Evolutionary conservation across 495 filamentous ascomycete species (phyloP).

Genomic region (Rostrohypoxylon terebratum): DNA sequence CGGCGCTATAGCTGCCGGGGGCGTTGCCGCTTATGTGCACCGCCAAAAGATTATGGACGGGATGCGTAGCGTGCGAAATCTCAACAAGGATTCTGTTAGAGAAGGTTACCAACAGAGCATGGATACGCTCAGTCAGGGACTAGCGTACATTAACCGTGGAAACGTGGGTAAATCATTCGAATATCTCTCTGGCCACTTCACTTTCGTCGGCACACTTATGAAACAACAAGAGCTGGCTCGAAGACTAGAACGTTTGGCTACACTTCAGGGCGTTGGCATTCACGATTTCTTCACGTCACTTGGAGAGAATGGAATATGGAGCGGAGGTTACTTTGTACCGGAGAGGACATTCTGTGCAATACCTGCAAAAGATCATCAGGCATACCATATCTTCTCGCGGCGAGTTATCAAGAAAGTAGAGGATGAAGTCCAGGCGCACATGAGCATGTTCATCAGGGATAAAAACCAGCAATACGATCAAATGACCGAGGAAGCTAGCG

Average conservation of each 20-base stretch:
- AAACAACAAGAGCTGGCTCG: slow-evolving; percentile 56
- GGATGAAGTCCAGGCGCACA: slow-evolving; percentile 88
- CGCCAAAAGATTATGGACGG: slow-evolving; percentile 76
- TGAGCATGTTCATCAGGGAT: slow-evolving; percentile 82
- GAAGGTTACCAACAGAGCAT: slow-evolving; percentile 59
- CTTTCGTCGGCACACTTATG: slow-evolving; percentile 60
- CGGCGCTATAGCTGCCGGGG: slow-evolving; percentile 87
- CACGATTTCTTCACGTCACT: slow-evolving; percentile 55
- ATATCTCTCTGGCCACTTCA: slow-evolving; percentile 61
- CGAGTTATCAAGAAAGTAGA: slow-evolving; percentile 75
- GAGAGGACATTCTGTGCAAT: slow-evolving; percentile 65
- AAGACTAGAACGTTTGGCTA: slow-evolving; percentile 56
- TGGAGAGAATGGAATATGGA: slow-evolving; percentile 65
- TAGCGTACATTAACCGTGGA: slow-evolving; percentile 62
- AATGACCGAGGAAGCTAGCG: slow-evolving; percentile 74
- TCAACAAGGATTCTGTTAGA: slow-evolving; percentile 54
- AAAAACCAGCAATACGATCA: slow-evolving; percentile 81
- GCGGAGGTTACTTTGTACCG: slow-evolving; percentile 65
- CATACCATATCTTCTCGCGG: slow-evolving; percentile 63
- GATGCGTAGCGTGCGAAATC: slow-evolving; percentile 53
- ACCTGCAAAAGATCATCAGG: slow-evolving; percentile 53
- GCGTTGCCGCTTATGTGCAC: slow-evolving; percentile 86
- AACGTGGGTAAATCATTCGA: slow-evolving; percentile 61
- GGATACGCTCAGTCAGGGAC: slow-evolving; percentile 61
- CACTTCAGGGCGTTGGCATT: slow-evolving; percentile 55